Conservation (phyloP, 1,139 yeast genomes). For the Kurtzmaniella quercitrusa region DNA sequence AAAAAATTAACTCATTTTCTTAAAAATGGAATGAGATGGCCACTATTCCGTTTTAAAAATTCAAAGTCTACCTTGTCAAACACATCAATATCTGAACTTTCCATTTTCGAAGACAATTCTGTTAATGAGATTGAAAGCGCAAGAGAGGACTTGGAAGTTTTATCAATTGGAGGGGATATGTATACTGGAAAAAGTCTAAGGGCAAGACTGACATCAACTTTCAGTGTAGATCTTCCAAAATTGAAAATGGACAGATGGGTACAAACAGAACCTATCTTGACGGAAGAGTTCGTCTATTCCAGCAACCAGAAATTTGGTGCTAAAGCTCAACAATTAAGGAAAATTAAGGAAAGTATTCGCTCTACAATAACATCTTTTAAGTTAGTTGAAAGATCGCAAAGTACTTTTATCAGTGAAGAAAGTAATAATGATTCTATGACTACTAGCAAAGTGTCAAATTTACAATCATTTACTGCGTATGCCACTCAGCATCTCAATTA, state of each 20-base stretch:
- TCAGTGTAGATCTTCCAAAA: background rate
- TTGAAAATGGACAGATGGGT: background rate
- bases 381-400: background rate
- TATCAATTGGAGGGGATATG: background rate
- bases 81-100: background rate
- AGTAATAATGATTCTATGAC: background rate
- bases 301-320: background rate
- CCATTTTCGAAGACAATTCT: background rate
- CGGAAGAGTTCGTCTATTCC: background rate
- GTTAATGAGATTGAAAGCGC: background rate
- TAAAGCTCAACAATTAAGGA: background rate
- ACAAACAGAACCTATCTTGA: background rate
- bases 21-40: too few relatives aligned
- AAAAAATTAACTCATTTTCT: too few relatives aligned
- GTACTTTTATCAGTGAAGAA: background rate
- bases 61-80: too few relatives aligned
- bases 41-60: too few relatives aligned
- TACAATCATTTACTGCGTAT: background rate
- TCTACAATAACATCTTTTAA: background rate
- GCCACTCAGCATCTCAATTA: background rate
- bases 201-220: background rate
- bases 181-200: background rate
- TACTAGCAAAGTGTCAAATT: background rate
- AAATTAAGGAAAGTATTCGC: background rate
- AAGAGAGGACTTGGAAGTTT: background rate